Conservation (phyloP, 2,329 filamentous ascomycete species). For the Alternaria infectoria region DNA sequence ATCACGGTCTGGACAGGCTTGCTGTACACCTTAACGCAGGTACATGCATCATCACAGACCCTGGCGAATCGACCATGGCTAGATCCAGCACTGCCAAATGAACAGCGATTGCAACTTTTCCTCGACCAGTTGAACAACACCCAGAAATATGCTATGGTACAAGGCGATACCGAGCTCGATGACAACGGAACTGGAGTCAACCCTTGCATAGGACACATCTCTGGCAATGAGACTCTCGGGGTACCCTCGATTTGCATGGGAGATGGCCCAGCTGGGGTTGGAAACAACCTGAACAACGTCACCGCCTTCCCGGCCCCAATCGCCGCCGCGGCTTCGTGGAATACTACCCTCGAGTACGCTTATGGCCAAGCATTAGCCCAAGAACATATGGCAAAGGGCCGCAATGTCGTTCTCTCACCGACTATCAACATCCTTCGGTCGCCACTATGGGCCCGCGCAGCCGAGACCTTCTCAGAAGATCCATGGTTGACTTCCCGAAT, state of each 20-base stretch:
- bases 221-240: background rate
- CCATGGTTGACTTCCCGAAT: slow-evolving; percentile 1
- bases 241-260: slow-evolving; percentile 7
- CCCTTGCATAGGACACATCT: slow-evolving; percentile 5
- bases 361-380: slow-evolving; percentile 2
- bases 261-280: slow-evolving; percentile 4
- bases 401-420: slow-evolving; percentile 8
- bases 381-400: background rate
- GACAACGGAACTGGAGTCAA: slow-evolving; percentile 1
- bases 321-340: background rate
- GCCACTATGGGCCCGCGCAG: slow-evolving; percentile 11
- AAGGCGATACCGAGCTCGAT: slow-evolving; percentile 5
- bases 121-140: slow-evolving; percentile 1
- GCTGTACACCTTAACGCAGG: background rate
- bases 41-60: background rate
- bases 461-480: slow-evolving; percentile 13
- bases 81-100: background rate
- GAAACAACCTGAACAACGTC: slow-evolving; percentile 1
- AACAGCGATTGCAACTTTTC: background rate
- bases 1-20: background rate
- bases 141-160: slow-evolving; percentile 6
- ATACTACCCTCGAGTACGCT: background rate
- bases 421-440: slow-evolving; percentile 36
- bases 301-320: slow-evolving; percentile 1
- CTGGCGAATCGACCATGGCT: background rate